A percentile compares a stretch with the other conserved stretches of the same genome.
phyloP scores from a whole-genome alignment of 805 yeast species.

The Pichia kluyveri region DNA sequence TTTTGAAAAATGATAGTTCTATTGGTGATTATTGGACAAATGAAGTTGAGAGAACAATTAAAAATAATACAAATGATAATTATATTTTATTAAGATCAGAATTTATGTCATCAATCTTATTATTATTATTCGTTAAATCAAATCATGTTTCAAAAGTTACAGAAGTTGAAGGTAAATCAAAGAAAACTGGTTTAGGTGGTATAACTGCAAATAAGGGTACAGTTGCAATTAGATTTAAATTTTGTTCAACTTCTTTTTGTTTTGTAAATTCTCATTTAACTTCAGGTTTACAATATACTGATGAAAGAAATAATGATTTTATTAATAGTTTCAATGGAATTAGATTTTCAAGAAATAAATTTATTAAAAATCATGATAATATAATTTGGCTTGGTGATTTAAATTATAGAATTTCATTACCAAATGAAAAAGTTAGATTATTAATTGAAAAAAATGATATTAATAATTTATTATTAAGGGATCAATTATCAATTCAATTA shows the following conservation, averaged over 20 bases:
- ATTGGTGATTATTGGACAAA: slow-evolving; percentile 74
- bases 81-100: slow-evolving; percentile 67
- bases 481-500: slow-evolving; percentile 75
- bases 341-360: slow-evolving; percentile 66
- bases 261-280: slow-evolving; percentile 89
- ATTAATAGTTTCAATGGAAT: slow-evolving; percentile 67
- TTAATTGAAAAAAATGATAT: slow-evolving; percentile 38
- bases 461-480: slow-evolving; percentile 50
- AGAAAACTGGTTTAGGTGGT: slow-evolving; percentile 94
- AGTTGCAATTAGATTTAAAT: slow-evolving; percentile 82
- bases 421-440: slow-evolving; percentile 66
- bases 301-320: slow-evolving; percentile 83
- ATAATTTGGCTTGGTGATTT: slow-evolving; percentile 94
- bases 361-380: slow-evolving; percentile 74
- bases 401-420: slow-evolving; percentile 67
- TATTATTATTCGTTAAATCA: slow-evolving; percentile 54
- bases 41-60: slow-evolving; percentile 53
- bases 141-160: slow-evolving; percentile 44
- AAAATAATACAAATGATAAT: slow-evolving; percentile 28
- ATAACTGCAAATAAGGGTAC: slow-evolving; percentile 97
- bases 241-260: slow-evolving; percentile 72
- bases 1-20: slow-evolving; percentile 76
- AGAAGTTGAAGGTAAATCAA: slow-evolving; percentile 87
- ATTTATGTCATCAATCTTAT: slow-evolving; percentile 60
- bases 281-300: slow-evolving; percentile 76